Evolutionary conservation across 352 stramenopile genomes (phyloP).

Genomic region (Bremia lactucae): DNA sequence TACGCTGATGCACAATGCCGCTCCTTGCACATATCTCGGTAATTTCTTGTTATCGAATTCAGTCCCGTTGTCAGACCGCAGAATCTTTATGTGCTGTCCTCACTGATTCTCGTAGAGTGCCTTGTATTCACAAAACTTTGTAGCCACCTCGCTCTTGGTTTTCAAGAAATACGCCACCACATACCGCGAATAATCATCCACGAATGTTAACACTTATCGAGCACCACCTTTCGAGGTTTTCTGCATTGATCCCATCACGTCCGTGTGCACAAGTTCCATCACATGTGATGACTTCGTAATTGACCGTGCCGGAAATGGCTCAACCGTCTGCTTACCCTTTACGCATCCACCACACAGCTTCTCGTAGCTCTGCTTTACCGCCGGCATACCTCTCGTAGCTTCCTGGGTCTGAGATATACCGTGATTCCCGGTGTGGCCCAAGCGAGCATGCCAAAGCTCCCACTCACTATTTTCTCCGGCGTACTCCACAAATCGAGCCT

Average conservation of each 20-base stretch:
- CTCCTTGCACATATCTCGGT: too few relatives aligned
- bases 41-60: slow-evolving; percentile 15
- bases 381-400: neutral
- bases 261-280: slow-evolving; percentile 12
- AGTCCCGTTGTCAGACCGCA: slow-evolving; percentile 19
- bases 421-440: neutral
- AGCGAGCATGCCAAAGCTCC: neutral
- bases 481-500: slow-evolving; percentile 9
- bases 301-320: slow-evolving; percentile 4
- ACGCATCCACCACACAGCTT: slow-evolving; percentile 11
- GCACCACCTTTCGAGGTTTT: slow-evolving; percentile 1
- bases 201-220: slow-evolving; percentile 6
- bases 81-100: slow-evolving; percentile 6
- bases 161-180: slow-evolving; percentile 15
- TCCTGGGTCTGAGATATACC: neutral
- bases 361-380: neutral
- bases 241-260: slow-evolving; percentile 13
- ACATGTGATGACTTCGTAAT: slow-evolving; percentile 6
- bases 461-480: neutral
- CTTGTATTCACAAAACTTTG: neutral
- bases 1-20: neutral
- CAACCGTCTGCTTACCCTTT: slow-evolving; percentile 12
- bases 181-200: slow-evolving; percentile 13
- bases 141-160: slow-evolving; percentile 10
- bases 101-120: slow-evolving; percentile 12